Evolutionary conservation across 164 flowering plant species (phyloP).

Genomic region (Dillenia turbinata): DNA sequence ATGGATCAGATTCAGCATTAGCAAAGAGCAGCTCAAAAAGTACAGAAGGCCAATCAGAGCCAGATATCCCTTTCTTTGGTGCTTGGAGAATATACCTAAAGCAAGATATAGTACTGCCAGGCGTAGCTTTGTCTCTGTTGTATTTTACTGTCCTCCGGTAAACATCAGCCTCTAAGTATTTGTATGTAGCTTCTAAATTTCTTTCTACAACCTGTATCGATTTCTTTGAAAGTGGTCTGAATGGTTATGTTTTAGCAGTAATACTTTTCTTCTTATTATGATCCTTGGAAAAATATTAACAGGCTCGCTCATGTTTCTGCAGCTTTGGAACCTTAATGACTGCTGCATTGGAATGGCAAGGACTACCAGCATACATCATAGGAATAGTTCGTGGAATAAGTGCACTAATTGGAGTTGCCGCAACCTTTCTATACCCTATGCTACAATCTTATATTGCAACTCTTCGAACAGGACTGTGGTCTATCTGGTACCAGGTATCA

Average conservation of each 20-base stretch:
- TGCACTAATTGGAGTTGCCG: conserved; percentile 69
- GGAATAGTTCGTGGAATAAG: conserved; percentile 83
- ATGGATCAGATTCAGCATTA: conserved; percentile 8
- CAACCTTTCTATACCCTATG: conserved; percentile 72
- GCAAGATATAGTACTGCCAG: conserved; percentile 78
- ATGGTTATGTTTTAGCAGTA: too few relatives aligned
- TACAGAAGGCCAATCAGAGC: conserved; percentile 15
- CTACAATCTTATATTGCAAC: conserved; percentile 55
- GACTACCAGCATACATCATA: conserved; percentile 69
- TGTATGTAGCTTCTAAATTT: too few relatives aligned
- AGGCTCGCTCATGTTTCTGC: conserved; percentile 3
- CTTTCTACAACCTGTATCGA: too few relatives aligned
- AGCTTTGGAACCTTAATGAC: conserved; percentile 96
- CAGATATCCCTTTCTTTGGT: conserved; percentile 31
- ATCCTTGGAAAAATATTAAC: too few relatives aligned
- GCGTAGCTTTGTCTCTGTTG: conserved; percentile 67
- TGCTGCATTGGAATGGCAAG: conserved; percentile 77
- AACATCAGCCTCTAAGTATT: neutral
- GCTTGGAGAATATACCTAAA: conserved; percentile 71
- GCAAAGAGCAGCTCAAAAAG: conserved; percentile 13
- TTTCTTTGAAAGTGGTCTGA: too few relatives aligned
- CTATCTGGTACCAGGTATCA: conserved; percentile 92
- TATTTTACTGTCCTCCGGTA: conserved; percentile 87
- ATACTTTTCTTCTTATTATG: too few relatives aligned
- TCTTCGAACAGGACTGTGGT: conserved; percentile 88